Evolutionary conservation across 768 basidiomycete species (phyloP).

Genomic region (Tylopilus cervinicoccineus): DNA sequence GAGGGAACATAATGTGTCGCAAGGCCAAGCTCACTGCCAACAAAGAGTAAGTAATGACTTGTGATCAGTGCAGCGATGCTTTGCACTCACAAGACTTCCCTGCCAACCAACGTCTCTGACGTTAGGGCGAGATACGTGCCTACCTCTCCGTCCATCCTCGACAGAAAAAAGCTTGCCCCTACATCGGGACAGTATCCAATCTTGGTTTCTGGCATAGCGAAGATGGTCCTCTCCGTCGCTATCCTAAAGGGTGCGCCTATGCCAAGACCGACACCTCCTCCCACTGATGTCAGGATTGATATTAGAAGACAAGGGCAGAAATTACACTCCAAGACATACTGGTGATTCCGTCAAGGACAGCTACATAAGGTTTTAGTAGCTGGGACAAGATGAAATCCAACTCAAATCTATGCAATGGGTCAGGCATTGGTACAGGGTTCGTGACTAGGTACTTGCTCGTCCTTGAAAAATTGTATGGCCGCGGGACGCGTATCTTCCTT

Average conservation of each 20-base stretch:
- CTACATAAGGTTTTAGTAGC: constrained; percentile 84
- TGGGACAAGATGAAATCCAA: constrained; percentile 69
- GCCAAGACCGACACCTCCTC: constrained; percentile 89
- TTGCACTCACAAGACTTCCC: constrained; percentile 77
- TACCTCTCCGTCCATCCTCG: constrained; percentile 84
- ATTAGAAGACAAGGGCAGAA: not conserved
- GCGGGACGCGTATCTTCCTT: constrained; percentile 48
- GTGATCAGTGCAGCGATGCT: not conserved
- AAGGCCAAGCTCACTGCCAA: constrained; percentile 77
- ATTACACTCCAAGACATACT: constrained; percentile 48
- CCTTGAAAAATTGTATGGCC: constrained; percentile 86
- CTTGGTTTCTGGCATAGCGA: constrained; percentile 97
- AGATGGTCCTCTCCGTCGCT: constrained; percentile 86
- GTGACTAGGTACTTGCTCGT: constrained; percentile 57
- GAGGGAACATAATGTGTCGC: constrained; percentile 93
- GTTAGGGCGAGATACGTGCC: constrained; percentile 95
- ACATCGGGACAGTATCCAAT: constrained; percentile 93
- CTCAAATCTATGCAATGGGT: constrained; percentile 57
- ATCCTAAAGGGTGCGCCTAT: constrained; percentile 85
- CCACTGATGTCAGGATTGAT: constrained; percentile 53
- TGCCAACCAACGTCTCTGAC: constrained; percentile 63
- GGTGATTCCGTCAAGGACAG: constrained; percentile 85
- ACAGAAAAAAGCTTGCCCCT: constrained; percentile 85
- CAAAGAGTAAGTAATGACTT: constrained; percentile 10
- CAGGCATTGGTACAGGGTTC: constrained; percentile 3